phyloP scores from a whole-genome alignment of 2,329 filamentous ascomycete genomes.

The Mycogone perniciosa region DNA sequence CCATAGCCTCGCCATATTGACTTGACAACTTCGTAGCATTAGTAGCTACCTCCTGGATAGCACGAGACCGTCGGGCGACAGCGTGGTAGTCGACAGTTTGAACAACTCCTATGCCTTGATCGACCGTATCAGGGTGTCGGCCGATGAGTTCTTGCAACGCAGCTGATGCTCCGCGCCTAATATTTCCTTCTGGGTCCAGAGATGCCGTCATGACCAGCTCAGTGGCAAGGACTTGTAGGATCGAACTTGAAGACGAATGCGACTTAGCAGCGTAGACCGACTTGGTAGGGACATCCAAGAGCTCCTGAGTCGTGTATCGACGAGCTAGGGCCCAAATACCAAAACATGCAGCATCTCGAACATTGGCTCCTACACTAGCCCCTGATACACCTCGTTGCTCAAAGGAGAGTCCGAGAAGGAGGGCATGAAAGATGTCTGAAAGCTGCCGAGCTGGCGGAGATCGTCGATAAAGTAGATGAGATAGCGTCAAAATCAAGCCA shows the following conservation, averaged over 20 bases:
- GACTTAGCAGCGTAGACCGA: conserved; percentile 37
- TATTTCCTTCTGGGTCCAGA: conserved; percentile 87
- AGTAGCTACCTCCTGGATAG: conserved; percentile 69
- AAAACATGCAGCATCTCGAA: conserved; percentile 92
- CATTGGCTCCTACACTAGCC: conserved; percentile 79
- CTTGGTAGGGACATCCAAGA: conserved; percentile 54
- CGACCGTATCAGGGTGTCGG: conserved; percentile 79
- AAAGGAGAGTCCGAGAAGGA: conserved; percentile 76
- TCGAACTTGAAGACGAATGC: conserved; percentile 34
- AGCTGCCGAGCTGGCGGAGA: conserved; percentile 69
- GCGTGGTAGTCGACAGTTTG: conserved; percentile 90
- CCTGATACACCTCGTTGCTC: conserved; percentile 83
- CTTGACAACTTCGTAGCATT: conserved; percentile 59
- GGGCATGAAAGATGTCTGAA: conserved; percentile 65
- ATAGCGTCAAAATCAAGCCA: conserved; percentile 79
- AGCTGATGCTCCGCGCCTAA: conserved; percentile 84
- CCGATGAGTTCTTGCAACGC: conserved; percentile 92
- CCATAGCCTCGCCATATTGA: conserved; percentile 64
- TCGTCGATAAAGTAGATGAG: conserved; percentile 78
- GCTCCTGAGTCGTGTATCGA: conserved; percentile 74
- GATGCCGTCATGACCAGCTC: conserved; percentile 77
- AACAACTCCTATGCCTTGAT: conserved; percentile 76
- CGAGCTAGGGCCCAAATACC: conserved; percentile 90
- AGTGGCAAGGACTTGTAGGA: conserved; percentile 72
- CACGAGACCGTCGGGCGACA: conserved; percentile 79